phyloP scores from a whole-genome alignment of 2,329 filamentous ascomycete genomes.

The Verticillium klebahnii region DNA sequence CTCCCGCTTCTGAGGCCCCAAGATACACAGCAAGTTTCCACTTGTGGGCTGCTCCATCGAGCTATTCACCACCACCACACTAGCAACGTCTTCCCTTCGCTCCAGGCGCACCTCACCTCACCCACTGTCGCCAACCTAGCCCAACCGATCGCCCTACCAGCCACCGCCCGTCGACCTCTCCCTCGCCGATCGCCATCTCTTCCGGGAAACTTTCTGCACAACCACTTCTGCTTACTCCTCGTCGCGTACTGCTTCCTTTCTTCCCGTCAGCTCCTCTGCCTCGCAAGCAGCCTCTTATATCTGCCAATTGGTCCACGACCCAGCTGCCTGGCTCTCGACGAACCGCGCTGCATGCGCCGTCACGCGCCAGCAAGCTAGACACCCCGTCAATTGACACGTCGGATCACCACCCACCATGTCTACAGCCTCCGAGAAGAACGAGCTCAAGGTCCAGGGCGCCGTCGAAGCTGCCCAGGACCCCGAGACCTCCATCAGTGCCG shows the following conservation, averaged over 20 bases:
- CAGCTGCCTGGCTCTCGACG: neutral
- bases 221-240: neutral
- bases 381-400: constrained; percentile 8
- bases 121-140: neutral
- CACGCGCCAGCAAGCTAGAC: constrained; percentile 6
- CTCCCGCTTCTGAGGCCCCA: neutral
- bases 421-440: constrained; percentile 32
- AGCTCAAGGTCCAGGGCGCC: constrained; percentile 78
- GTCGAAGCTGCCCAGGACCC: constrained; percentile 73
- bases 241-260: constrained; percentile 7
- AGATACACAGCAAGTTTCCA: neutral
- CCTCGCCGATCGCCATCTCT: constrained; percentile 1
- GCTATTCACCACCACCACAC: constrained; percentile 14
- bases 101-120: neutral
- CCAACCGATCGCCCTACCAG: constrained; percentile 8
- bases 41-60: neutral
- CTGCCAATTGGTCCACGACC: neutral
- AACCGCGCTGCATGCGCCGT: constrained; percentile 6
- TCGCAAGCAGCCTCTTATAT: neutral
- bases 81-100: constrained; percentile 1
- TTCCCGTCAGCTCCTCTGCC: neutral
- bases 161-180: constrained; percentile 9
- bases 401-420: constrained; percentile 17
- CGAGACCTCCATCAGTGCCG: constrained; percentile 60
- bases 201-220: neutral